These are phyloP conservation scores for Syncephalastrum monosporum DNA, from an alignment of 371 early-diverging fungal species.

Conservation along the genomic window DNA sequence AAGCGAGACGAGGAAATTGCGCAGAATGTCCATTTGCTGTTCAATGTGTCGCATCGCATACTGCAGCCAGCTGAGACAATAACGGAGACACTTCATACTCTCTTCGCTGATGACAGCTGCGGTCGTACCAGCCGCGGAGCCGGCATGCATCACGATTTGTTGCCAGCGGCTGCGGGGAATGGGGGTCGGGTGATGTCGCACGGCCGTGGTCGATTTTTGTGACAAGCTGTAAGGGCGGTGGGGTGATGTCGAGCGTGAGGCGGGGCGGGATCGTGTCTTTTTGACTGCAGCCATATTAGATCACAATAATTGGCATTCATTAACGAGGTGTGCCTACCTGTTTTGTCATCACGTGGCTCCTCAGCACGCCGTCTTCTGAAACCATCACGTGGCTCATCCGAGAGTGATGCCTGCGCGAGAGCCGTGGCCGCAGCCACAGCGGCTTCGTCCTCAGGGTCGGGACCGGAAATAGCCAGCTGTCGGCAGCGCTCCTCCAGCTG, in stretches of 20 bases:
- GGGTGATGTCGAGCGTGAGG: slow-evolving; percentile 45
- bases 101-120: slow-evolving; percentile 80
- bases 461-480: too few species aligned
- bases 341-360: slow-evolving; percentile 13
- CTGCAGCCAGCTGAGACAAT: slow-evolving; percentile 82
- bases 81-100: slow-evolving; percentile 73
- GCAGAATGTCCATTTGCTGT: slow-evolving; percentile 73
- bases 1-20: slow-evolving; percentile 61
- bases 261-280: slow-evolving; percentile 26
- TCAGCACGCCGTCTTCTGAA: slow-evolving; percentile 23
- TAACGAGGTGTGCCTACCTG: slow-evolving; percentile 12
- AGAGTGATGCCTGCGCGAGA: slow-evolving; percentile 35
- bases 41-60: slow-evolving; percentile 85
- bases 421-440: slow-evolving; percentile 40
- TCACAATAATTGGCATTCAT: not conserved
- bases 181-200: slow-evolving; percentile 22
- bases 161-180: slow-evolving; percentile 63
- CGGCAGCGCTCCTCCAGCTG: slow-evolving; percentile 12
- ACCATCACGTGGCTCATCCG: slow-evolving; percentile 23
- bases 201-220: slow-evolving; percentile 17
- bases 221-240: slow-evolving; percentile 35
- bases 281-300: slow-evolving; percentile 6
- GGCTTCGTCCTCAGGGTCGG: slow-evolving; percentile 30
- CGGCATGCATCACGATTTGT: slow-evolving; percentile 69
- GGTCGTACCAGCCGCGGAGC: slow-evolving; percentile 67